Evolutionary conservation across 306 rosid species (phyloP).

Genomic region (Vigna mungo): DNA sequence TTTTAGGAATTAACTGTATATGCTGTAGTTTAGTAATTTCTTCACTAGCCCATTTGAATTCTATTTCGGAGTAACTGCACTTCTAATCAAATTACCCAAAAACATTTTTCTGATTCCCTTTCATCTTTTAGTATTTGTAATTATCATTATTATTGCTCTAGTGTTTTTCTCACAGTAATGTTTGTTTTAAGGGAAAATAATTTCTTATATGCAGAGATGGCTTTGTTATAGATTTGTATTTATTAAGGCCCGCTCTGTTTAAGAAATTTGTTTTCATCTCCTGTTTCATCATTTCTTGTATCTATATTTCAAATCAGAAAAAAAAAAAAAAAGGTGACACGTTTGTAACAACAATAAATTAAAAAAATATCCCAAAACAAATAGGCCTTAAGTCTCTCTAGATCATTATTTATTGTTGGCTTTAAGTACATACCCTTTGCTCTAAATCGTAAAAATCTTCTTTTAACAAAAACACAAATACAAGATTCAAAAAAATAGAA

Average conservation of each 20-base stretch:
- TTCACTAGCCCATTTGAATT: not conserved
- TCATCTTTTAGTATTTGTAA: constrained; percentile 20
- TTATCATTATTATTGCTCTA: not conserved
- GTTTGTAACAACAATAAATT: not conserved
- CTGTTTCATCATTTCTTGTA: not conserved
- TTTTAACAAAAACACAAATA: constrained; percentile 20
- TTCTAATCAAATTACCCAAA: not conserved
- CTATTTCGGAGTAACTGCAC: not conserved
- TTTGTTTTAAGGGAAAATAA: constrained; percentile 26
- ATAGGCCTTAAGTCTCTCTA: constrained; percentile 13
- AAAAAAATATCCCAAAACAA: not conserved
- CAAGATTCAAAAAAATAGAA: constrained; percentile 2
- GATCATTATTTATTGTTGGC: constrained; percentile 18
- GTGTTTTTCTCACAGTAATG: not conserved
- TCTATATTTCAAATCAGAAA: not conserved
- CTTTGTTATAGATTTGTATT: constrained; percentile 10
- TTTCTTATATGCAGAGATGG: constrained; percentile 35
- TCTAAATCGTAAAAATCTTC: not conserved
- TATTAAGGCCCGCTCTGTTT: not conserved
- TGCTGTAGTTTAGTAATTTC: not conserved
- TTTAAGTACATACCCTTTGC: constrained; percentile 29
- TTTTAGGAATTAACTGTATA: not conserved
- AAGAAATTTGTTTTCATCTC: not conserved
- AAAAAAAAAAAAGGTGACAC: not conserved
- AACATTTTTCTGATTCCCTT: not conserved